A percentile compares a stretch with the other conserved stretches of the same genome.
phyloP scores from a whole-genome alignment of 345 rosid species.

The Eucalyptus curtisii region DNA sequence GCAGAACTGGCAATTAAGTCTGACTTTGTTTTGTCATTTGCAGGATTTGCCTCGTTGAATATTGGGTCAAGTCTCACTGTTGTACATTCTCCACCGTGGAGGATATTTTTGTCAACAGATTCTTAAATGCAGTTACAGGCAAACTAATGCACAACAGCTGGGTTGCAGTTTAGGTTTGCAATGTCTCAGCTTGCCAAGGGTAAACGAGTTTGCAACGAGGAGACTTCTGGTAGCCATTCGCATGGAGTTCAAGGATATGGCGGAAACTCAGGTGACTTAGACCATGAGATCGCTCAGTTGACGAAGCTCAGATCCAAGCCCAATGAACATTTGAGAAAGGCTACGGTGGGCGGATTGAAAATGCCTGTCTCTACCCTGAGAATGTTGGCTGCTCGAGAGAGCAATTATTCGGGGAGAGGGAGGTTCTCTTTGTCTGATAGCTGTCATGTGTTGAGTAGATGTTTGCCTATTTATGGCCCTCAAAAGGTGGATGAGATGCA shows the following conservation, averaged over 20 bases:
- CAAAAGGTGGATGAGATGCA: conserved; percentile 15
- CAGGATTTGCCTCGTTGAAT: not conserved
- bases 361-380: conserved; percentile 38
- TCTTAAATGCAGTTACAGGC: not conserved
- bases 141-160: not conserved
- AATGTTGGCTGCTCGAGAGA: conserved; percentile 58
- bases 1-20: not conserved
- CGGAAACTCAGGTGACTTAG: conserved; percentile 6
- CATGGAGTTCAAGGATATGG: not conserved
- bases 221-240: not conserved
- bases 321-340: conserved; percentile 11
- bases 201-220: not conserved
- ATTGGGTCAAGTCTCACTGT: not conserved
- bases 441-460: conserved; percentile 49
- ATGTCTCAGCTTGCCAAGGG: not conserved
- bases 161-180: not conserved
- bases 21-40: not conserved
- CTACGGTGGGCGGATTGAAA: conserved; percentile 3
- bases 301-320: conserved; percentile 44
- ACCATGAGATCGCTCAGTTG: conserved; percentile 38
- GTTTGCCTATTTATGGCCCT: conserved; percentile 48
- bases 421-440: conserved; percentile 46
- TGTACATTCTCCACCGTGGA: not conserved
- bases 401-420: conserved; percentile 43
- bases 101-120: not conserved